phyloP scores from a whole-genome alignment of 1,139 yeast genomes.

The Geotrichum carabidarum region DNA sequence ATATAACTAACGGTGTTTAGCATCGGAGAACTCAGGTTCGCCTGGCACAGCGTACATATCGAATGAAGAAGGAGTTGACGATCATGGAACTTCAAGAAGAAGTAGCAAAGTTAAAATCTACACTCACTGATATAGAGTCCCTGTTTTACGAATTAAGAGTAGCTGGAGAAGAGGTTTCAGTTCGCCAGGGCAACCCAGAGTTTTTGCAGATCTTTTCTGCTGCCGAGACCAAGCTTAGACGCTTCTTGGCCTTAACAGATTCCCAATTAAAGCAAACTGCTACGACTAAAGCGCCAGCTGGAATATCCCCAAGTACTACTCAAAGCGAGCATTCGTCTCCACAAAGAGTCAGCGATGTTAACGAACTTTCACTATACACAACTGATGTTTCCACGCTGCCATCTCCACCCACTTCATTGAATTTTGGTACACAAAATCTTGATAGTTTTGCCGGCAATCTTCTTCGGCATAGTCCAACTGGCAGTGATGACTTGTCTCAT shows the following conservation, averaged over 20 bases:
- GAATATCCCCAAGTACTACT: too few species aligned
- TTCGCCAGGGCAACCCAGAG: slow-evolving; percentile 15
- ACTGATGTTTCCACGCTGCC: too few species aligned
- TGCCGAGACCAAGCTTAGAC: slow-evolving; percentile 15
- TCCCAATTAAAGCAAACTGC: slow-evolving; percentile 1
- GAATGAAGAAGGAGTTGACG: slow-evolving; percentile 13
- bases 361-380: too few species aligned
- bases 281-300: not conserved
- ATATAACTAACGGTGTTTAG: not conserved
- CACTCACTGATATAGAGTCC: slow-evolving; percentile 7
- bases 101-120: slow-evolving; percentile 5
- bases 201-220: slow-evolving; percentile 16
- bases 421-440: too few species aligned
- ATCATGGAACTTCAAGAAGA: slow-evolving; percentile 7
- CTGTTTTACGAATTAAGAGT: slow-evolving; percentile 17
- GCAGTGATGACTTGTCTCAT: too few species aligned
- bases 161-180: slow-evolving; percentile 19
- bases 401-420: too few species aligned
- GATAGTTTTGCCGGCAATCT: too few species aligned
- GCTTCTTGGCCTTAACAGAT: slow-evolving; percentile 8
- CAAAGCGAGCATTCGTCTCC: too few species aligned
- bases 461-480: too few species aligned
- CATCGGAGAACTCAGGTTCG: slow-evolving; percentile 17
- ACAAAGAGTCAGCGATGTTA: too few species aligned
- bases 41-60: slow-evolving; percentile 17